Base-by-base conservation (phyloP, 2,329 filamentous ascomycete species). In the Cladosporium sp. region DNA sequence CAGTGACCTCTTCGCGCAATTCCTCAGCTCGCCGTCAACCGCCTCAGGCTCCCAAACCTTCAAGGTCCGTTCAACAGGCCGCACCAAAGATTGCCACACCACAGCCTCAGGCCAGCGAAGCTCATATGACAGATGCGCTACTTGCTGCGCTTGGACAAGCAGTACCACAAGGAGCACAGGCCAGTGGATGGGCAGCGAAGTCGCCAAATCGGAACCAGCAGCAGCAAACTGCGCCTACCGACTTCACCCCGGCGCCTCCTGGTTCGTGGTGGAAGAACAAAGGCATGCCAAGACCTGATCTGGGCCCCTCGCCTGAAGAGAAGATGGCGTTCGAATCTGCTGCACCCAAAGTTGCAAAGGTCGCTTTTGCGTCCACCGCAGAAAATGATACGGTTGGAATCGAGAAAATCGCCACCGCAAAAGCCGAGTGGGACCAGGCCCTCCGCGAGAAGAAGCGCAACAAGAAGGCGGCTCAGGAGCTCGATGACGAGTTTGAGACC, bases 211-310 rank as follows among this genome's bases (percentile, higher is more conserved):
- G 65, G 64, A 65, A 67, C 44, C 34, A 54, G 14, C 32, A 69
- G 41, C 44, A 65, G 59, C 34, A 64, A 44, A 24, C 62, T 21
- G 57, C 65, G 21, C 38, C 52, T 30, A 65, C 69, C 18, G 67
- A 63, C n/a, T 75, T 73, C 72, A 64, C 68, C 41, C 69, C 74
- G 14, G 73, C 73, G 26, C 70, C 73, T 15, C 64, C 68, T 14
- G 54, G 60, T 7, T 71, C 71, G 18, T 74, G 72, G 44, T 75
- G 74, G 74, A 71, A 72, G 38, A 62, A 64, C 21, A 71, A 72
- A 44, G 58, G 62, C 30, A 66, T 52, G 63, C 64, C 70, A 28
- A 70, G 69, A 15, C 68, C 68, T n/a, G 72, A 74, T 65, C 65
- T 72, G 3, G 68, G 64, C 14, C 67, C 70, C 3, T 65, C 65